Conservation (phyloP, 140 eudicot species). For the Eryngium alpinum region DNA sequence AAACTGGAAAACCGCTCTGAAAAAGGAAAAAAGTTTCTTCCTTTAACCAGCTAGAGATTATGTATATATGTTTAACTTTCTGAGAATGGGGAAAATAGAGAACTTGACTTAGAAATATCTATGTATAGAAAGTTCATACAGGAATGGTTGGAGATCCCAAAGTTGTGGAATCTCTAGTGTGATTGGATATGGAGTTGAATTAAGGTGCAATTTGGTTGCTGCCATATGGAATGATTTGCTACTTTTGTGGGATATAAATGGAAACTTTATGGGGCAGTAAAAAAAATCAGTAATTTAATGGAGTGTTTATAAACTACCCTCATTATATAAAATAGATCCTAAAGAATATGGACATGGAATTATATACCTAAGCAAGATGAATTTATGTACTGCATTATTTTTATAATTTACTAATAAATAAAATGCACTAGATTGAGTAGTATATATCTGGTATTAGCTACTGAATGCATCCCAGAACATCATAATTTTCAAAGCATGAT, state of each 20-base stretch:
- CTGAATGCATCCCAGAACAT: not conserved
- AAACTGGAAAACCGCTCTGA: slow-evolving; percentile 57
- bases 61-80: slow-evolving; percentile 13
- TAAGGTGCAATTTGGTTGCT: not conserved
- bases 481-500: not conserved
- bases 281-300: too few relatives aligned
- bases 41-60: slow-evolving; percentile 2
- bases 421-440: too few relatives aligned
- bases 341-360: too few relatives aligned
- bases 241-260: not conserved
- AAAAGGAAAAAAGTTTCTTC: not conserved
- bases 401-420: too few relatives aligned
- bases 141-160: slow-evolving; percentile 36
- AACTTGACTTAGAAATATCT: slow-evolving; percentile 1
- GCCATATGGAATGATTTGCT: not conserved
- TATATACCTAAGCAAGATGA: too few relatives aligned
- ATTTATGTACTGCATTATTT: too few relatives aligned
- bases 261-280: too few relatives aligned
- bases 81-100: slow-evolving; percentile 22
- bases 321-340: too few relatives aligned
- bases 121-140: not conserved
- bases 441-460: too few relatives aligned
- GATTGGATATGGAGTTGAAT: not conserved
- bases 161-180: slow-evolving; percentile 28
- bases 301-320: too few relatives aligned